phyloP scores from a whole-genome alignment of 129 eudicot species.

The Rutidosis leptorrhynchoides region DNA sequence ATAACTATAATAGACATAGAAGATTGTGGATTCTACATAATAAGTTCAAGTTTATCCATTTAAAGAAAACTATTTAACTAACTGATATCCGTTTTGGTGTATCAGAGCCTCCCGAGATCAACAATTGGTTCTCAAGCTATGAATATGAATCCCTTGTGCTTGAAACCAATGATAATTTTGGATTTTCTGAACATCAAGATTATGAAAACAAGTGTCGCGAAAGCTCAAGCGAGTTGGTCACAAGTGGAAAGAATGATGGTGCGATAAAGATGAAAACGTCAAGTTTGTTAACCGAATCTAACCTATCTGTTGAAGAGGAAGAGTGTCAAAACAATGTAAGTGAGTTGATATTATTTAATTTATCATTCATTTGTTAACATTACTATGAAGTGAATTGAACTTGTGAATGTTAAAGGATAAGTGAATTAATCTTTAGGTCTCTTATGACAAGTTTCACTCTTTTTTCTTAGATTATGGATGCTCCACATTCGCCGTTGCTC shows the following conservation, averaged over 20 bases:
- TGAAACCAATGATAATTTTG: constrained; percentile 48
- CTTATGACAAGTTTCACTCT: constrained; percentile 7
- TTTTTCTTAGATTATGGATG: constrained; percentile 17
- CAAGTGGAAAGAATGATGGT: neutral
- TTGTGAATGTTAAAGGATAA: neutral
- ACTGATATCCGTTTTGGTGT: neutral
- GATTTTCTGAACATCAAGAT: constrained; percentile 28
- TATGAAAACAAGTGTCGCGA: neutral
- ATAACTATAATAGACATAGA: neutral
- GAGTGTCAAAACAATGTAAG: constrained; percentile 13
- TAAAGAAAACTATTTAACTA: neutral
- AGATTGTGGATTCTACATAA: neutral
- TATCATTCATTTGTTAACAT: neutral
- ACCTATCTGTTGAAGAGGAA: constrained; percentile 9
- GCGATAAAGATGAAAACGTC: neutral
- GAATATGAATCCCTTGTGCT: constrained; percentile 63
- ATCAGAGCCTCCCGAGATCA: constrained; percentile 70
- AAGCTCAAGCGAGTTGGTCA: constrained; percentile 15
- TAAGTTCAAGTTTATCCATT: neutral
- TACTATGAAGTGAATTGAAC: neutral
- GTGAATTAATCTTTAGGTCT: neutral
- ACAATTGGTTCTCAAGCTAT: constrained; percentile 75
- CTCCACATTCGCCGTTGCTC: constrained; percentile 24
- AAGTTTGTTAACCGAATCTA: constrained; percentile 8
- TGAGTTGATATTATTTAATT: neutral